A percentile compares a stretch with the other conserved stretches of the same genome.
Conservation (phyloP, 1,284 basidiomycete species). For the Microbotryum saponariae region DNA sequence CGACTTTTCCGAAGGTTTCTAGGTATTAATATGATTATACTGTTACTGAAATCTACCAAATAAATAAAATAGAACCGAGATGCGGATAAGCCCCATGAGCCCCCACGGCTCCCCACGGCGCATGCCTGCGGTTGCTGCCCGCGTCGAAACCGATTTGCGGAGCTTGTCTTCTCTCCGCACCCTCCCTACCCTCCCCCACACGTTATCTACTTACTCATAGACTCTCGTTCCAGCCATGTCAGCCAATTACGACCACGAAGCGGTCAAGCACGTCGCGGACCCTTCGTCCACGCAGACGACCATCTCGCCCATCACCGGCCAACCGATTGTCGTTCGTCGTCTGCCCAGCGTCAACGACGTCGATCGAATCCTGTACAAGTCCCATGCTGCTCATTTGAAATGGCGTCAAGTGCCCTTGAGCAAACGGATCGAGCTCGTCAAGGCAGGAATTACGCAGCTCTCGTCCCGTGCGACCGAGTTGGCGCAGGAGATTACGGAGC, state of each 20-base stretch:
- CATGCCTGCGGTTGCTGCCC: too few relatives aligned
- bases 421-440: conserved; percentile 64
- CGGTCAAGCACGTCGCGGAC: conserved; percentile 35
- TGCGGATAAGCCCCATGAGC: too few relatives aligned
- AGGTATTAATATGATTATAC: too few relatives aligned
- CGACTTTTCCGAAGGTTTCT: too few relatives aligned
- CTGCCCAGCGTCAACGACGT: conserved; percentile 45
- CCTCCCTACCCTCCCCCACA: background rate
- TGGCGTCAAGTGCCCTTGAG: conserved; percentile 64
- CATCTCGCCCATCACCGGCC: conserved; percentile 47
- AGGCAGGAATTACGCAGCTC: conserved; percentile 71
- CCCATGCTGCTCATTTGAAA: conserved; percentile 58
- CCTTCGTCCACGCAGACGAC: conserved; percentile 45
- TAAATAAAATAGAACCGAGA: too few relatives aligned
- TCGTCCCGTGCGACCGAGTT: conserved; percentile 60
- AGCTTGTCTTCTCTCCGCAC: too few relatives aligned
- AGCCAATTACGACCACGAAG: conserved; percentile 6
- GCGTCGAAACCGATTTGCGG: too few relatives aligned
- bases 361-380: conserved; percentile 52
- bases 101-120: too few relatives aligned
- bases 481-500: conserved; percentile 63
- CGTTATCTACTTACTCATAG: background rate
- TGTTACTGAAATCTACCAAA: too few relatives aligned
- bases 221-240: background rate
- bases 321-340: conserved; percentile 43